Evolutionary conservation across 768 basidiomycete species (phyloP), one percentile per base, ranked within the genome.

Genomic region (Hortiboletus flavorubellus): DNA sequence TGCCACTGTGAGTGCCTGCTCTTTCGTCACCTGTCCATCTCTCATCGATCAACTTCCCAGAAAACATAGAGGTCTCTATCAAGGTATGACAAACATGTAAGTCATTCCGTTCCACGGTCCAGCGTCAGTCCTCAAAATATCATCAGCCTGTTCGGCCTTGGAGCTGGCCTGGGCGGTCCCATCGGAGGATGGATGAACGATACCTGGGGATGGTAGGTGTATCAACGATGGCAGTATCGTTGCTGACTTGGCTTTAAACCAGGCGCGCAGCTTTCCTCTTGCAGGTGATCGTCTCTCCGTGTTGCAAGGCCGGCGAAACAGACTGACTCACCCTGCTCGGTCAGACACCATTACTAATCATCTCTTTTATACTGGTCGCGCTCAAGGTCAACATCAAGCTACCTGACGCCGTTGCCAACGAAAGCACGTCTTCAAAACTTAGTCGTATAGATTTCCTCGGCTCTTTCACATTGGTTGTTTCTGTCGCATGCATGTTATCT

Each of bases 71-170:
- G 95, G 93, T 2, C 72, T 96, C 9, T 96, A 93, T 66, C 96
- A 98, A 70, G 94, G 94, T 53, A 79, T 93, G 77, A 86, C 88
- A 34, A 93, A 93, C 67, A 83, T 93, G 91, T 92, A 76, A 61
- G 83, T 67, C 34, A 2, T 8, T 51, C 30, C 41, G 44, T 40
- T 41, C 29, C 34, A 12, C 41, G 15, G 7, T 41, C 35, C 45
- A 46, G 46, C 23, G n/a, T 53, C 65, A 40, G 49, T 52, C 54
- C 45, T 58, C 59, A 8, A 55, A 18, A 8, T 7, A 40, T 54
- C 53, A 40, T 60, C 64, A 93, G 91, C 71, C 69, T 92, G 59
- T 96, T 84, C 67, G 94, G 93, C 41, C 74, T 91, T 49, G 94
- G 94, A 52, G 83, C 89, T 40, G 87, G 85, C 46, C 72, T 91